phyloP scores from a whole-genome alignment of 1,284 basidiomycete species.

The Heterobasidion irregulare region DNA sequence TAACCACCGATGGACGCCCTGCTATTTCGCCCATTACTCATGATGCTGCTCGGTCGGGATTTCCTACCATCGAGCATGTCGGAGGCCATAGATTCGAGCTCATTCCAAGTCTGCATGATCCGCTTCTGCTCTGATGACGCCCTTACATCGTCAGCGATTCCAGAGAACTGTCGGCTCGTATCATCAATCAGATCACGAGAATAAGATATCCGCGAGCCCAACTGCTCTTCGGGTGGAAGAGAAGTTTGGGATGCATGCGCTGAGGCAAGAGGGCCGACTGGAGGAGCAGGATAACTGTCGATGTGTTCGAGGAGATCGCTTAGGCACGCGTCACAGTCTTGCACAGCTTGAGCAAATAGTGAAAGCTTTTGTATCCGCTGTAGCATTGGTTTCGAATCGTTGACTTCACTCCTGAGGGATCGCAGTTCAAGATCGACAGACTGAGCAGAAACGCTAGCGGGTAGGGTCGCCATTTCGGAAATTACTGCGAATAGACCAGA shows the following conservation, averaged over 20 bases:
- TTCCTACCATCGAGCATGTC: slow-evolving; percentile 53
- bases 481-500: slow-evolving; percentile 37
- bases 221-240: slow-evolving; percentile 53
- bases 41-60: slow-evolving; percentile 56
- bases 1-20: slow-evolving; percentile 31
- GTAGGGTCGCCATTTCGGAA: slow-evolving; percentile 38
- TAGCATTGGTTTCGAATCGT: slow-evolving; percentile 40
- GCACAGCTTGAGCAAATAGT: slow-evolving; percentile 37
- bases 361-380: slow-evolving; percentile 44
- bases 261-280: slow-evolving; percentile 38
- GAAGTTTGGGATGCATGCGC: slow-evolving; percentile 32
- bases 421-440: slow-evolving; percentile 46
- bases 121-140: slow-evolving; percentile 51
- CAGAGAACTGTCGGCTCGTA: slow-evolving; percentile 31
- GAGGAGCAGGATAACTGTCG: slow-evolving; percentile 61
- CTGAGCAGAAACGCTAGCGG: slow-evolving; percentile 27
- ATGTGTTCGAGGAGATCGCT: slow-evolving; percentile 78
- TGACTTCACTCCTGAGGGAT: slow-evolving; percentile 51
- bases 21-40: slow-evolving; percentile 48
- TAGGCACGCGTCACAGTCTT: slow-evolving; percentile 59
- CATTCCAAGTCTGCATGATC: slow-evolving; percentile 68
- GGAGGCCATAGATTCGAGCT: slow-evolving; percentile 70
- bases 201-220: slow-evolving; percentile 52
- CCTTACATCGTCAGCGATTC: slow-evolving; percentile 46
- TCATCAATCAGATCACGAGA: slow-evolving; percentile 42